Evolutionary conservation across 2,329 filamentous ascomycete species (phyloP).

Genomic region (Colletotrichum kahawae): DNA sequence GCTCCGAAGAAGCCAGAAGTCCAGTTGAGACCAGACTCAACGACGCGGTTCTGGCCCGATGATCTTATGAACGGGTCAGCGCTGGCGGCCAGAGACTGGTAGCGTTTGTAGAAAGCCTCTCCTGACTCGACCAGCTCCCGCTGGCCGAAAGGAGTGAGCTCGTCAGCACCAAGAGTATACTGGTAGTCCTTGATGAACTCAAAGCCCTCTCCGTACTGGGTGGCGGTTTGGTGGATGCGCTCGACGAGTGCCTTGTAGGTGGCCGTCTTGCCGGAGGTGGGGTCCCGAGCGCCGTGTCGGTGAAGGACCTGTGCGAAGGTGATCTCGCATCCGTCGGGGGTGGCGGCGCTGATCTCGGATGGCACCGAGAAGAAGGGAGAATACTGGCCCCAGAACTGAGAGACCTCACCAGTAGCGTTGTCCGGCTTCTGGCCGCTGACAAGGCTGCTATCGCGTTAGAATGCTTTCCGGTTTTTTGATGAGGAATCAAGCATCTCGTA

Average conservation of each 20-base stretch:
- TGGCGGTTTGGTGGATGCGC: conserved; percentile 60
- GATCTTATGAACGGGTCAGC: conserved; percentile 74
- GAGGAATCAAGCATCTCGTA: background rate
- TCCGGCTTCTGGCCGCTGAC: conserved; percentile 17
- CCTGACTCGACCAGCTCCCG: conserved; percentile 77
- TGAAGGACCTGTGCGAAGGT: conserved; percentile 84
- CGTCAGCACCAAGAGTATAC: conserved; percentile 73
- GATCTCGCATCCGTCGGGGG: conserved; percentile 72
- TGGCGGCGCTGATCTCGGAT: conserved; percentile 63
- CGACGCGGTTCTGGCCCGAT: conserved; percentile 72
- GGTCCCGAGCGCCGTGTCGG: conserved; percentile 84
- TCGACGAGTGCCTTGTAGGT: conserved; percentile 68
- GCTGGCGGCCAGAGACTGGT: conserved; percentile 63
- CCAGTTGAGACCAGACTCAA: conserved; percentile 78
- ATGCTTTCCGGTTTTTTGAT: background rate
- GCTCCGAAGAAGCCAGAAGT: conserved; percentile 71
- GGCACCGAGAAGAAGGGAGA: conserved; percentile 81
- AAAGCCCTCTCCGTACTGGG: conserved; percentile 65
- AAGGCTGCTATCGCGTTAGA: conserved; percentile 3
- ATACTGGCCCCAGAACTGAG: conserved; percentile 85
- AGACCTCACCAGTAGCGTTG: conserved; percentile 39
- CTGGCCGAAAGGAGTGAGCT: conserved; percentile 71
- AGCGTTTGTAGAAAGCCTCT: conserved; percentile 75
- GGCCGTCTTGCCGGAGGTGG: conserved; percentile 70
- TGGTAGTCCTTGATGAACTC: conserved; percentile 74